These are phyloP conservation scores for Syzygium syzygioides DNA, from an alignment of 441 rosid species.

Conservation along the genomic window DNA sequence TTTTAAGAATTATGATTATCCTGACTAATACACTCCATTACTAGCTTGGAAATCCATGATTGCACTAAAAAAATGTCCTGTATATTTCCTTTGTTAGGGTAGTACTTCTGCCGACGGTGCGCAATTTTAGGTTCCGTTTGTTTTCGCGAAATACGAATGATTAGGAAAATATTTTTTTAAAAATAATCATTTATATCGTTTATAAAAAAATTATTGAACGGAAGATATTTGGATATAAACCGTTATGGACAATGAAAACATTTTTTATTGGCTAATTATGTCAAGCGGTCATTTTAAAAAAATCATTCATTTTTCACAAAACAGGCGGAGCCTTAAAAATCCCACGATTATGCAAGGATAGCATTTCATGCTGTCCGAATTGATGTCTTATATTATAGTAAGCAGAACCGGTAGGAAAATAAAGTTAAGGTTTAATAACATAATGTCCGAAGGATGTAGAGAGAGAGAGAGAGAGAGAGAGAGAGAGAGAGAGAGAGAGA, in stretches of 20 bases:
- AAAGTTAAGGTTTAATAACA: background rate
- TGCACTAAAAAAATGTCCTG: background rate
- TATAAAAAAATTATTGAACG: no score
- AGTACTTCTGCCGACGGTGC: background rate
- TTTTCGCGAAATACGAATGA: no score
- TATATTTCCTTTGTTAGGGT: background rate
- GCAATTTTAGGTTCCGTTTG: background rate
- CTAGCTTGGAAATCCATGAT: background rate
- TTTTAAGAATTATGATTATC: background rate
- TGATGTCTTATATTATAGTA: background rate
- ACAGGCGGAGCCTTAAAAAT: no score
- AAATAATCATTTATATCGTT: no score
- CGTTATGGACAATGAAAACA: no score
- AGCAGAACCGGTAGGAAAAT: background rate
- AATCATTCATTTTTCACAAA: no score
- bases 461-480: background rate
- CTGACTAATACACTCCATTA: background rate
- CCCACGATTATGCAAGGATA: background rate
- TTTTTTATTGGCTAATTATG: no score
- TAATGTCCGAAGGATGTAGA: background rate
- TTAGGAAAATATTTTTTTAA: no score
- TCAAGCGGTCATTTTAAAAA: background rate
- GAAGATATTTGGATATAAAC: no score
- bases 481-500: no score
- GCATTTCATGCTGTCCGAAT: background rate